phyloP scores from a whole-genome alignment of 345 rosid species.

The Eucalyptus pauciflora region DNA sequence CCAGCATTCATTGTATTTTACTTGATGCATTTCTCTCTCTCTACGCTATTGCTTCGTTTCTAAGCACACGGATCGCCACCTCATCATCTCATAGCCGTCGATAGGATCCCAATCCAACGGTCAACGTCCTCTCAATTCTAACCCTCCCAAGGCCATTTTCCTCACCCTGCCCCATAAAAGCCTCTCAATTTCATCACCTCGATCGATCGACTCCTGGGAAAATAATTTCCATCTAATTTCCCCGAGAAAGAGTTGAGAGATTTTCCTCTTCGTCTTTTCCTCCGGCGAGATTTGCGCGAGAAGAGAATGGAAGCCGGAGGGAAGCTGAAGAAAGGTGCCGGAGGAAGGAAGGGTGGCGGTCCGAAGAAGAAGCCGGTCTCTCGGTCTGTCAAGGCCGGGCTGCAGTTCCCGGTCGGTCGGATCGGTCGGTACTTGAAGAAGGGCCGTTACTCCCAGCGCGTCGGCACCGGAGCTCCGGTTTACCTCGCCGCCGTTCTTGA shows the following conservation, averaged over 20 bases:
- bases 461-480: slow-evolving; percentile 72
- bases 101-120: not conserved
- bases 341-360: slow-evolving; percentile 63
- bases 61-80: slow-evolving; percentile 4
- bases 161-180: not conserved
- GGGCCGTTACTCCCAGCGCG: slow-evolving; percentile 59
- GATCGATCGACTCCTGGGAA: not conserved
- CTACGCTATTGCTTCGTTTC: not conserved
- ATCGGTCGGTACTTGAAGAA: slow-evolving; percentile 72
- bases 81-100: not conserved
- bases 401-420: slow-evolving; percentile 78
- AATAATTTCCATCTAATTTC: not conserved
- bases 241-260: not conserved
- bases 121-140: not conserved
- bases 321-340: slow-evolving; percentile 55
- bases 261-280: not conserved
- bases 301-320: slow-evolving; percentile 38
- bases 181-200: not conserved
- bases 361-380: slow-evolving; percentile 82
- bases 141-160: not conserved
- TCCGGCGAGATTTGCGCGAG: not conserved
- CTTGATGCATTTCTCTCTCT: not conserved
- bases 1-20: not conserved
- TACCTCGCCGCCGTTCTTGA: slow-evolving; percentile 83
- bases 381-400: slow-evolving; percentile 59